Percentiles rank a stretch among this genome's conserved stretches.
phyloP scores from a whole-genome alignment of 2,329 filamentous ascomycete species.

The Pyrenophora graminea region DNA sequence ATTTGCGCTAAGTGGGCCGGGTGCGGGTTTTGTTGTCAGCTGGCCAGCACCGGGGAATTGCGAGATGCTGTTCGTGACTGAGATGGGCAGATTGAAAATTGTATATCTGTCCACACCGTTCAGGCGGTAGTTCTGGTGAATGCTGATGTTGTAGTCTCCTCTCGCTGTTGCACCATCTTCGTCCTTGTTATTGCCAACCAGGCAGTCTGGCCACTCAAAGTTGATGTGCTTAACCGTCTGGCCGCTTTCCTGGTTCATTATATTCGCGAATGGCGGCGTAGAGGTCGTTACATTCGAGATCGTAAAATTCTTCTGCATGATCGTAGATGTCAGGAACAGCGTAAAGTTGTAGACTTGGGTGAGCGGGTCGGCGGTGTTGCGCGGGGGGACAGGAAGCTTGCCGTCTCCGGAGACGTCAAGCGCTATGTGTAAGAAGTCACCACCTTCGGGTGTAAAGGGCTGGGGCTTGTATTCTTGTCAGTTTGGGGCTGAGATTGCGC shows the following conservation, averaged over 20 bases:
- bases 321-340: slow-evolving; percentile 68
- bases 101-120: slow-evolving; percentile 69
- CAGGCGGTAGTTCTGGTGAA: slow-evolving; percentile 70
- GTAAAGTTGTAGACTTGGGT: slow-evolving; percentile 67
- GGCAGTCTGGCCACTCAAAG: slow-evolving; percentile 72
- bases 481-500: background rate
- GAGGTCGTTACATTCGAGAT: slow-evolving; percentile 64
- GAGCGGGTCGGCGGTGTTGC: slow-evolving; percentile 55
- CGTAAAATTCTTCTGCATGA: slow-evolving; percentile 68
- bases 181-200: slow-evolving; percentile 63
- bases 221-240: slow-evolving; percentile 76
- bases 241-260: slow-evolving; percentile 65
- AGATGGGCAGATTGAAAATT: slow-evolving; percentile 71
- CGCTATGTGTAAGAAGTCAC: slow-evolving; percentile 63
- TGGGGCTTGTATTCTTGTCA: slow-evolving; percentile 34
- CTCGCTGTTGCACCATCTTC: slow-evolving; percentile 53
- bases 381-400: slow-evolving; percentile 63
- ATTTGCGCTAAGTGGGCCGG: slow-evolving; percentile 41
- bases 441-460: slow-evolving; percentile 45
- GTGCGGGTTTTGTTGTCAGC: slow-evolving; percentile 37
- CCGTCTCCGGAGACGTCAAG: slow-evolving; percentile 70
- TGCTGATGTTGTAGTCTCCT: slow-evolving; percentile 71
- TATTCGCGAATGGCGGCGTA: slow-evolving; percentile 61
- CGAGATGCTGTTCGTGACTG: slow-evolving; percentile 67
- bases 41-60: slow-evolving; percentile 41